Base-by-base conservation (phyloP, 306 rosid species). In the Casuarina cunninghamiana region DNA sequence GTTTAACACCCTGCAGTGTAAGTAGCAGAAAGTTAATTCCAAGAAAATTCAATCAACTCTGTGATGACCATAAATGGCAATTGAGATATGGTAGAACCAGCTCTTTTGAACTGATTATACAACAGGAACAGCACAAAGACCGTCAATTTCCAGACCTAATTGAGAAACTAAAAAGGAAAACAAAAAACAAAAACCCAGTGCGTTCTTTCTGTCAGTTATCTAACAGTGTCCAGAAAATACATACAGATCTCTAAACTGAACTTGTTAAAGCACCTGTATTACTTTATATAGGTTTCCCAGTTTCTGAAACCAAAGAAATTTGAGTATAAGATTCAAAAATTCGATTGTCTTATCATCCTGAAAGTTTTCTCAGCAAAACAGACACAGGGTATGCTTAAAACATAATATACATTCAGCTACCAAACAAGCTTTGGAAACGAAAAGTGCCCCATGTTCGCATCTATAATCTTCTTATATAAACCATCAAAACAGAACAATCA, bases 1-100 rank as follows among this genome's bases (percentile, higher is more conserved):
- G 83, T 71, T 79, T 72, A 79, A 80, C 73, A 67, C 77, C 83
- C 97, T 89, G 87, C 88, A 80, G 15, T 49, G 53, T 39, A 44
- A 38, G 74, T 15, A 63, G 49, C 60, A 54, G 26, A 39, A 70
- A 71, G 67, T 76, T 49, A 37, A 35, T 58, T 26, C 39, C 65
- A 26, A 58, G 2, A 48, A 48, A 58, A 26, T n/a, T 16, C 71
- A 67, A 8, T n/a, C 13, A 67, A 67, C 42, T 42, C 71, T 41
- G 13, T 42, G 37, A 42, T 67, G 26, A 67, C 35, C 46, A 67
- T 67, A 67, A 66, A 5, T 16, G 50, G 71, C 71, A 41, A 67
- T 42, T n/a, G 50, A 41, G 35, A 67, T 50, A 17, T 67, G 71
- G 71, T 16, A 43, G 50, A n/a, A 67, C 49, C 35, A 37, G 21